These are phyloP conservation scores for Cystofilobasidium ferigula DNA, from an alignment of 768 basidiomycete species.

Conservation along the genomic window DNA sequence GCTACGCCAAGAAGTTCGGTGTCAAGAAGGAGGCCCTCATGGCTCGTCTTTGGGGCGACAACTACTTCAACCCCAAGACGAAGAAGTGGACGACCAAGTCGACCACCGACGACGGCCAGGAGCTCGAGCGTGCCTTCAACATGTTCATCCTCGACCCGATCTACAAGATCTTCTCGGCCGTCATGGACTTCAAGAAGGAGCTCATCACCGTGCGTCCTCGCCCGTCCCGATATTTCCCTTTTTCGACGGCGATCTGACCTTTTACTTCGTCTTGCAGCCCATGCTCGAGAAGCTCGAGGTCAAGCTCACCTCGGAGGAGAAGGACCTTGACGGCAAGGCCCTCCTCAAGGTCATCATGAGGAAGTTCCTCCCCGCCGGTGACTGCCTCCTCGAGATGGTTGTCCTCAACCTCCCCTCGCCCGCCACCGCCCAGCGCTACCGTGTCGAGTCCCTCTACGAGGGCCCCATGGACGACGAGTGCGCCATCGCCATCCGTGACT, in stretches of 20 bases:
- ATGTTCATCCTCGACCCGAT: constrained; percentile 97
- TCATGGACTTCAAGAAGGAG: constrained; percentile 99
- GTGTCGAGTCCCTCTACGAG: constrained; percentile 98
- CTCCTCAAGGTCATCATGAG: constrained; percentile 97
- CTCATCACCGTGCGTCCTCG: constrained; percentile 42
- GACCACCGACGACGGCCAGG: constrained; percentile 66
- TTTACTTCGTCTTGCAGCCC: constrained; percentile 26
- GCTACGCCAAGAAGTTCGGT: constrained; percentile 98
- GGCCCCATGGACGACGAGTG: constrained; percentile 99
- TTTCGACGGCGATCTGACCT: neutral
- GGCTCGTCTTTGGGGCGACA: constrained; percentile 95
- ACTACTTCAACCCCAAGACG: constrained; percentile 95
- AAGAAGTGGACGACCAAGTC: constrained; percentile 86
- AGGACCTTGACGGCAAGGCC: constrained; percentile 85
- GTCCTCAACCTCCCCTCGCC: constrained; percentile 98
- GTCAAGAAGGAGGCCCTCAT: constrained; percentile 99
- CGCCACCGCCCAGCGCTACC: constrained; percentile 91
- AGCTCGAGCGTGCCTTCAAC: constrained; percentile 97
- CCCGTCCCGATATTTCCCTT: too few relatives aligned
- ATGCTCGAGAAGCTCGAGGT: constrained; percentile 97
- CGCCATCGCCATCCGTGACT: constrained; percentile 95
- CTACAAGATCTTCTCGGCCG: constrained; percentile 93
- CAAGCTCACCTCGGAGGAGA: constrained; percentile 75
- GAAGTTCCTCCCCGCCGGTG: constrained; percentile 98
- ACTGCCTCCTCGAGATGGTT: constrained; percentile 98